phyloP scores from a whole-genome alignment of 805 yeast species.

The Saccharomycopsis malanga region DNA sequence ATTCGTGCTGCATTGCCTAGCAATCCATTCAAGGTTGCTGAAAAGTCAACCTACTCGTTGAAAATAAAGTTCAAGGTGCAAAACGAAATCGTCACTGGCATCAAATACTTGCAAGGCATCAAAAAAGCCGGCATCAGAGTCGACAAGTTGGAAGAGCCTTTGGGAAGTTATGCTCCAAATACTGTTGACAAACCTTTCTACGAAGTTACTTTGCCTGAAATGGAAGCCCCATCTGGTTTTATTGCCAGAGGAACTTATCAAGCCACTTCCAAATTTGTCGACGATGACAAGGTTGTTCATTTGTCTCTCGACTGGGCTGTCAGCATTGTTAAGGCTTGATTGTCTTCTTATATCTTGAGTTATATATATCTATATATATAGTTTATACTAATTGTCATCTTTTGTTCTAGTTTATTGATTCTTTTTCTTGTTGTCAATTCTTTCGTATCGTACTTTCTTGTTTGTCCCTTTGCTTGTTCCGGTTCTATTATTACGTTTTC shows the following conservation, averaged over 20 bases:
- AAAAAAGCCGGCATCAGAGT: constrained; percentile 85
- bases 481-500: too few species aligned
- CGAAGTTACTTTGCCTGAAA: constrained; percentile 53
- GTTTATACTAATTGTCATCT: too few species aligned
- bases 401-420: too few species aligned
- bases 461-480: too few species aligned
- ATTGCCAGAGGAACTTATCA: constrained; percentile 81
- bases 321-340: constrained; percentile 61
- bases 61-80: constrained; percentile 76
- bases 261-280: constrained; percentile 75
- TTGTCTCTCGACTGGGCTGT: constrained; percentile 79
- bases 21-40: constrained; percentile 70
- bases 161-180: constrained; percentile 88
- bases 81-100: constrained; percentile 85
- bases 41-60: constrained; percentile 65
- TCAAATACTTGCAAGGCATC: constrained; percentile 75
- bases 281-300: constrained; percentile 75
- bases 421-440: not conserved
- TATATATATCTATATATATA: too few species aligned
- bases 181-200: constrained; percentile 75
- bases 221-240: constrained; percentile 88
- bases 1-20: constrained; percentile 52
- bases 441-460: too few species aligned
- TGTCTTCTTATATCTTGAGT: too few species aligned
- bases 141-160: constrained; percentile 78